Evolutionary conservation across 306 rosid genomes (phyloP).

Genomic region (Bauhinia variegata): DNA sequence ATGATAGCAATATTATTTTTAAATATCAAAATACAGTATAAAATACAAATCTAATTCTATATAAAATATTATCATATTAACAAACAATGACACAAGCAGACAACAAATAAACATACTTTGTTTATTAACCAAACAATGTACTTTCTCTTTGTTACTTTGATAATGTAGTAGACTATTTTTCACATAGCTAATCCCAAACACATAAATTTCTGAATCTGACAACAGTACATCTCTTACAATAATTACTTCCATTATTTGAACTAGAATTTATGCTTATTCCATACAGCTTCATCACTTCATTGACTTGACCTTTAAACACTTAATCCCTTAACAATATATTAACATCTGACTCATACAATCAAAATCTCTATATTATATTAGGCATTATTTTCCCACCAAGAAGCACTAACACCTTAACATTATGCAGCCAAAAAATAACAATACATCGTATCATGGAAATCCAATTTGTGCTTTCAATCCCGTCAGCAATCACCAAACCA

Average conservation of each 20-base stretch:
- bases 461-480: background rate
- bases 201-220: slow-evolving; percentile 41
- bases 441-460: background rate
- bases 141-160: slow-evolving; percentile 48
- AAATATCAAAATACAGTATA: no score
- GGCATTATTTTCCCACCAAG: slow-evolving; percentile 28
- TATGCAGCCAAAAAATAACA: slow-evolving; percentile 33
- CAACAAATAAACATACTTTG: slow-evolving; percentile 22
- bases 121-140: slow-evolving; percentile 52
- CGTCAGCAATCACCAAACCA: slow-evolving; percentile 21
- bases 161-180: slow-evolving; percentile 50
- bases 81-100: slow-evolving; percentile 15
- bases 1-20: no score
- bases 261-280: slow-evolving; percentile 42
- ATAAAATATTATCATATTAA: slow-evolving; percentile 6
- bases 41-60: slow-evolving; percentile 32
- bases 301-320: slow-evolving; percentile 30
- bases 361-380: slow-evolving; percentile 27
- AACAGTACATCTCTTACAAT: slow-evolving; percentile 38
- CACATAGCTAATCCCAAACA: slow-evolving; percentile 50
- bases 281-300: slow-evolving; percentile 39
- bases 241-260: slow-evolving; percentile 52
- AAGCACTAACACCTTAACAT: slow-evolving; percentile 22
- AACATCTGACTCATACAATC: slow-evolving; percentile 32
- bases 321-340: slow-evolving; percentile 35